A percentile compares a stretch with the other conserved stretches of the same genome.
These are phyloP conservation scores for Phytophthora aleatoria DNA, from an alignment of 352 stramenopile genomes.

Conservation along the genomic window DNA sequence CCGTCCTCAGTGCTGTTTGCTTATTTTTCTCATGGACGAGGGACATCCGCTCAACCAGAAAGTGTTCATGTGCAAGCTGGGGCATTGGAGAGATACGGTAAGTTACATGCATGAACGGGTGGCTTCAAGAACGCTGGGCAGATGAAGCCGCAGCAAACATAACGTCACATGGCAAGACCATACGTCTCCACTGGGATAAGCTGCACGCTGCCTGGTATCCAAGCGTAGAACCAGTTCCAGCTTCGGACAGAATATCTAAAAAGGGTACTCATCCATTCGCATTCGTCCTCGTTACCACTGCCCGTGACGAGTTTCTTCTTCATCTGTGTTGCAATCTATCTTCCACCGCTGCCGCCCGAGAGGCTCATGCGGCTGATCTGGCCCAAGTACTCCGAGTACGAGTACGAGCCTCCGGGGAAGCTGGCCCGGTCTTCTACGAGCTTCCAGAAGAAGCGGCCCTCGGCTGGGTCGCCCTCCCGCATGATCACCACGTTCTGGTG, in stretches of 20 bases:
- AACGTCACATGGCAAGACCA: conserved; percentile 13
- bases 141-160: conserved; percentile 10
- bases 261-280: conserved; percentile 32
- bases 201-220: conserved; percentile 1
- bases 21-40: conserved; percentile 10
- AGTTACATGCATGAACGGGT: neutral
- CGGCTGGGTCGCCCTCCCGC: conserved; percentile 93
- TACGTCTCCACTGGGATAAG: conserved; percentile 6
- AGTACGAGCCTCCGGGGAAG: conserved; percentile 97
- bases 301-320: conserved; percentile 18
- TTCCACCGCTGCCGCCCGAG: conserved; percentile 40
- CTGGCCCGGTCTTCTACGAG: conserved; percentile 98
- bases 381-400: conserved; percentile 97
- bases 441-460: conserved; percentile 97
- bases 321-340: conserved; percentile 54
- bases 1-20: conserved; percentile 2
- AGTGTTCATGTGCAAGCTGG: conserved; percentile 13
- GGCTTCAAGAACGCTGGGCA: conserved; percentile 19
- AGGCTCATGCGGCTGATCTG: conserved; percentile 86
- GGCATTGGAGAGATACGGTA: neutral
- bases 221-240: neutral
- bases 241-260: conserved; percentile 19
- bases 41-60: conserved; percentile 12
- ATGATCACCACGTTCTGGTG: conserved; percentile 91
- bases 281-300: conserved; percentile 26